Base-by-base conservation (phyloP, 345 rosid species). In the Citrus glauca region DNA sequence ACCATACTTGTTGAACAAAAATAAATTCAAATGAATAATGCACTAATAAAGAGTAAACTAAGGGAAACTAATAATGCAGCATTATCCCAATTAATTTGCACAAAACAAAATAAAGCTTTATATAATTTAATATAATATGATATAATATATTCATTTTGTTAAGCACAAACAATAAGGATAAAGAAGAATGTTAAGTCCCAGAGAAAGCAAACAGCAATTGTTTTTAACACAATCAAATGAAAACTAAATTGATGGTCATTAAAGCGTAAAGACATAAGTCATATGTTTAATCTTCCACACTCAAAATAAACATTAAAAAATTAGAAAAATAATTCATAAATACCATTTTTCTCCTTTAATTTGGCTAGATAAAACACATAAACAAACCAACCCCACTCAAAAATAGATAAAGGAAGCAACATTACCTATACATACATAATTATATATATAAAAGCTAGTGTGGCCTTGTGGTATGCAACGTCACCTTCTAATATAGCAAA, bases 331-430 rank as follows among this genome's bases (percentile, higher is more conserved):
- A 69, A 45, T 13, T 48, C 37, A 4, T 33, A 38, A 66, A 30
- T 53, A 57, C 30, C 65, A 60, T 45, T 62, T 56, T 61, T 57
- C 40, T 73, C 48, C 27, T 70, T 24, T 38, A 37, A 32, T 59
- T 59, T 16, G 22, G 69, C 27, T 55, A 19, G 17, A 70, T 38
- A 62, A 76, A 65, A 5, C 70, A 70, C 72, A 10, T 65, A 30
- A 30, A 66, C 74, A 81, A 70, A 10, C 68, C 30, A 66, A 81
- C 78, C 24, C 19, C 75, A 61, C 67, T 33, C 73, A 19, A 55
- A n/a, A 63, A 22, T 5, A 53, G 14, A 66, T 35, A 11, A 74
- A 14, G 5, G 11, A 35, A 59, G 20, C n/a, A 27, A 61, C 20
- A 64, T 64, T 42, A 55, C 76, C 77, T 67, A 68, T 73, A 25